Percentiles rank a stretch among this genome's conserved stretches.
phyloP scores from a whole-genome alignment of 2,329 filamentous ascomycete genomes.

The Nigrospora osmanthi region DNA sequence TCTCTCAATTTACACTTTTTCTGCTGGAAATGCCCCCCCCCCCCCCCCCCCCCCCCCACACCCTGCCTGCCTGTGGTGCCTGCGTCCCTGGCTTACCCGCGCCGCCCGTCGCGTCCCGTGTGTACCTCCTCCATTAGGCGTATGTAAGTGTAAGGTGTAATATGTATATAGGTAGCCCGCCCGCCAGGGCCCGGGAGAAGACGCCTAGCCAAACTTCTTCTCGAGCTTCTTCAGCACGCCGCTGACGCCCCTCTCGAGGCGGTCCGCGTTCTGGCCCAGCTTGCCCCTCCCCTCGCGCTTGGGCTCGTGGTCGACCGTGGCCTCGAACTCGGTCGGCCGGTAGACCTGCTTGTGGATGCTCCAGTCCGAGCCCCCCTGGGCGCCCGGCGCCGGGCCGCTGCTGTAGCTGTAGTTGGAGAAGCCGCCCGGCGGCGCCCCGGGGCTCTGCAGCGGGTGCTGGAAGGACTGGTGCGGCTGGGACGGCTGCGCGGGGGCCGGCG shows the following conservation, averaged over 20 bases:
- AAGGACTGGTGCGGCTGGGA: constrained; percentile 1
- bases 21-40: too few species aligned
- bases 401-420: constrained; percentile 46
- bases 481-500: constrained; percentile 24
- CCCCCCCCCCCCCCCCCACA: too few species aligned
- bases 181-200: too few species aligned
- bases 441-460: constrained; percentile 24
- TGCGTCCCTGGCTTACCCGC: too few species aligned
- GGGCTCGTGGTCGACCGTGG: constrained; percentile 27
- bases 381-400: constrained; percentile 4
- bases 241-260: constrained; percentile 61
- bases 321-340: constrained; percentile 57
- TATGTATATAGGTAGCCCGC: too few species aligned
- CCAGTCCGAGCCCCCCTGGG: constrained; percentile 33
- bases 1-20: too few species aligned
- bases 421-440: constrained; percentile 41
- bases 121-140: too few species aligned
- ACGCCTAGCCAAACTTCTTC: constrained; percentile 58
- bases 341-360: constrained; percentile 63
- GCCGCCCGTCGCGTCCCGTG: too few species aligned
- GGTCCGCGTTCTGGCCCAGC: constrained; percentile 57
- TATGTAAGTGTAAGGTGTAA: too few species aligned
- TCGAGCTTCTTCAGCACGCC: constrained; percentile 72
- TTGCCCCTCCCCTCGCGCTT: constrained; percentile 36
- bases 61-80: too few species aligned